These are phyloP conservation scores for Vitis hybrid DNA, from an alignment of 177 flowering plant genomes.

Conservation along the genomic window DNA sequence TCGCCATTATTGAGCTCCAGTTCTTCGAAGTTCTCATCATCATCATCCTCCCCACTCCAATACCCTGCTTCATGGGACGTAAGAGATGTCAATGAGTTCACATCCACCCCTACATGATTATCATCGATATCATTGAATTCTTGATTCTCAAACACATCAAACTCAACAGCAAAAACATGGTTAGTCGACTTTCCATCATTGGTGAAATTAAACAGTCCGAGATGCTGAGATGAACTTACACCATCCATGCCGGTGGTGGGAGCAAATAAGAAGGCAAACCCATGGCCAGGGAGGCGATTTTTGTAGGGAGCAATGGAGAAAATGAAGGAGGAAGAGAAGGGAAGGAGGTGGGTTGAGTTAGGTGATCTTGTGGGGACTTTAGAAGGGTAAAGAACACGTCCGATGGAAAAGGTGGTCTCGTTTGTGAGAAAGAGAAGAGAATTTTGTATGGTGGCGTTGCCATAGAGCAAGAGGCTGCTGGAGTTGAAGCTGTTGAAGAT, in stretches of 20 bases:
- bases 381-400: slow-evolving; percentile 21
- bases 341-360: slow-evolving; percentile 10
- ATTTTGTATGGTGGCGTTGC: slow-evolving; percentile 16
- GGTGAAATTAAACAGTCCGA: slow-evolving; percentile 22
- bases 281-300: slow-evolving; percentile 20
- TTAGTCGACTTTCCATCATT: slow-evolving; percentile 14
- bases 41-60: slow-evolving; percentile 2
- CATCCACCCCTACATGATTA: slow-evolving; percentile 29
- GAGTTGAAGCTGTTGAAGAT: slow-evolving; percentile 22
- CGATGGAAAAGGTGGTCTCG: slow-evolving; percentile 15
- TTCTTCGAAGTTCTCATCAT: slow-evolving; percentile 6
- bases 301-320: slow-evolving; percentile 19
- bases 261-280: slow-evolving; percentile 16
- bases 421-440: slow-evolving; percentile 18
- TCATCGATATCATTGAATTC: slow-evolving; percentile 24
- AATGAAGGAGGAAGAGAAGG: slow-evolving; percentile 29
- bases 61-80: slow-evolving; percentile 12
- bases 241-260: slow-evolving; percentile 12
- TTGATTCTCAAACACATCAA: slow-evolving; percentile 19
- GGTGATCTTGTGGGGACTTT: slow-evolving; percentile 12
- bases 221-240: slow-evolving; percentile 14
- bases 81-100: slow-evolving; percentile 17
- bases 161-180: slow-evolving; percentile 25
- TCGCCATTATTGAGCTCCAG: slow-evolving; percentile 22
- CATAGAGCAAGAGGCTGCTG: slow-evolving; percentile 8